phyloP scores from a whole-genome alignment of 768 basidiomycete species.

The Ephemerocybe angulata region DNA sequence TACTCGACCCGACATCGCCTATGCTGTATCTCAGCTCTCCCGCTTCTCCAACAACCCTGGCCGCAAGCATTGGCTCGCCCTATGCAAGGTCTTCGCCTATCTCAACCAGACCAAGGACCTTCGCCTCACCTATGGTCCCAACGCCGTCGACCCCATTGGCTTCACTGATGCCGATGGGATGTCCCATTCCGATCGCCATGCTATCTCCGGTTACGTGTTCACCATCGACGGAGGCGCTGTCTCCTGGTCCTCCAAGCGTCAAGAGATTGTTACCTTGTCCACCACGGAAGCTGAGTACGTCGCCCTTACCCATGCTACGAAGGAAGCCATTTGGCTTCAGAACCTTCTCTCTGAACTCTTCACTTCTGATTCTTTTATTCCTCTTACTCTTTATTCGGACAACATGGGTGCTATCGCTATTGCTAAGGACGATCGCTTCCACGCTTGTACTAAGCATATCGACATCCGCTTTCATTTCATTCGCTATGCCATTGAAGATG shows the following conservation, averaged over 20 bases:
- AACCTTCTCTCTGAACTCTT: conserved; percentile 18
- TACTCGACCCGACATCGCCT: conserved; percentile 35
- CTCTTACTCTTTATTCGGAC: conserved; percentile 15
- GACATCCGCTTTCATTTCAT: conserved; percentile 22
- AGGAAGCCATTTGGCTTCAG: conserved; percentile 27
- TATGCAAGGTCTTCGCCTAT: conserved; percentile 22
- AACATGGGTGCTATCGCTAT: conserved; percentile 14
- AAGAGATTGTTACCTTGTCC: conserved; percentile 32
- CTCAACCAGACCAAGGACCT: conserved; percentile 4
- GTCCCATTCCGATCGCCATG: conserved; percentile 17
- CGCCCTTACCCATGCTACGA: conserved; percentile 24
- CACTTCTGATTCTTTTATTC: not conserved
- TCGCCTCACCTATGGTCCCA: conserved; percentile 23
- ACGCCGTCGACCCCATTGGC: conserved; percentile 19
- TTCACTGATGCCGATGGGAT: conserved; percentile 24
- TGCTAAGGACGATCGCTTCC: not conserved
- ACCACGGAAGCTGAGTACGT: conserved; percentile 24
- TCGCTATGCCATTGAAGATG: conserved; percentile 4
- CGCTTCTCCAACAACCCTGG: conserved; percentile 32
- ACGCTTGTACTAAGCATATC: conserved; percentile 16
- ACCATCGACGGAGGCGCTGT: conserved; percentile 26
- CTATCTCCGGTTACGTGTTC: conserved; percentile 35
- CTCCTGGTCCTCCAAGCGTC: conserved; percentile 34
- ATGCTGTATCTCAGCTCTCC: conserved; percentile 27
- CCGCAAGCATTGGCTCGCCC: conserved; percentile 32